phyloP scores from a whole-genome alignment of 2,329 filamentous ascomycete genomes.

The Nemania sp. region DNA sequence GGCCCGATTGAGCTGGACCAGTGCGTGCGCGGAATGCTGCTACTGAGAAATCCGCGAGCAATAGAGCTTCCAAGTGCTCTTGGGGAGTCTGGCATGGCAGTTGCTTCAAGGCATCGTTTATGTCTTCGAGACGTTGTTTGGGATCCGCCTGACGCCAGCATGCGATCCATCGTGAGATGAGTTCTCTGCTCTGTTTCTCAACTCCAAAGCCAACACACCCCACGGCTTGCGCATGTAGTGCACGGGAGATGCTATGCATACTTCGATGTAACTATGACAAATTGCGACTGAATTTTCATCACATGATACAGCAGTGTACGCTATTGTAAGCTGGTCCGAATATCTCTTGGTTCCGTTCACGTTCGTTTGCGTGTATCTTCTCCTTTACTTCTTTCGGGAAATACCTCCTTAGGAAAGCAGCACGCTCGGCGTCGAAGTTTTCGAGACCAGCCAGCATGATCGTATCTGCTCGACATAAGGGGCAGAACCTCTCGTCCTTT shows the following conservation, averaged over 20 bases:
- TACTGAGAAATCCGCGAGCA: conserved; percentile 33
- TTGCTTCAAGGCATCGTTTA: conserved; percentile 37
- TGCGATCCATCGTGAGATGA: conserved; percentile 38
- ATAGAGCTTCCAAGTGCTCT: conserved; percentile 30
- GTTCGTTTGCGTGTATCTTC: conserved; percentile 72
- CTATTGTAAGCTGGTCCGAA: conserved; percentile 69
- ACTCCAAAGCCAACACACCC: no score
- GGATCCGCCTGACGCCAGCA: conserved; percentile 42
- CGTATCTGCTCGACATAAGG: conserved; percentile 73
- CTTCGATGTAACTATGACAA: not conserved
- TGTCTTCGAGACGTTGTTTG: conserved; percentile 44
- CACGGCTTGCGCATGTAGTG: not conserved
- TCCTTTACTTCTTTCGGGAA: conserved; percentile 72
- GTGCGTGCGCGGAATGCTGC: conserved; percentile 33
- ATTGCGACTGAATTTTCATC: conserved; percentile 7
- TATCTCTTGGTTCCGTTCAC: conserved; percentile 72
- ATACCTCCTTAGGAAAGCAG: conserved; percentile 72
- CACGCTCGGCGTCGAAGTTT: conserved; percentile 70
- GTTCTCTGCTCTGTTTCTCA: not conserved
- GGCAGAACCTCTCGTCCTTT: conserved; percentile 68
- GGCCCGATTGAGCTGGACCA: conserved; percentile 26
- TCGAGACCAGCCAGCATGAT: conserved; percentile 72
- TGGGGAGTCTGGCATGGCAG: conserved; percentile 17
- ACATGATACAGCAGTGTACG: conserved; percentile 65
- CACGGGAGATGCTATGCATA: not conserved